phyloP scores from a whole-genome alignment of 2,329 filamentous ascomycete genomes.

The Aspergillus fijiensis region DNA sequence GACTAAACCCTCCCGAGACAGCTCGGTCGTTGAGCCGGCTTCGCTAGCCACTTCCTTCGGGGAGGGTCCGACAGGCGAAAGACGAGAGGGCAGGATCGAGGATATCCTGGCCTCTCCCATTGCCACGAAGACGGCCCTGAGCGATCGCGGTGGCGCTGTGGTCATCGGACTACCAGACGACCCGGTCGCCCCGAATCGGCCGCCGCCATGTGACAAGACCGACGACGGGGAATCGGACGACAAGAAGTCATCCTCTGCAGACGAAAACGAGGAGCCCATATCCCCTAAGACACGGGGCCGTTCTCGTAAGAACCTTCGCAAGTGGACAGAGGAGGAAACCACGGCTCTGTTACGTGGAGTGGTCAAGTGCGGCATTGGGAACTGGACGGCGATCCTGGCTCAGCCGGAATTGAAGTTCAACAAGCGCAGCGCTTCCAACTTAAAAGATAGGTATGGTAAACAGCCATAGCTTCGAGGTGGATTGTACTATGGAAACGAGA shows the following conservation, averaged over 20 bases:
- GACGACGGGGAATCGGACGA: neutral
- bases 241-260: conserved; percentile 4
- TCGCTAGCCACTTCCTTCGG: conserved; percentile 15
- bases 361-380: conserved; percentile 61
- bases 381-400: conserved; percentile 63
- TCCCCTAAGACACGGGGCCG: conserved; percentile 38
- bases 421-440: conserved; percentile 58
- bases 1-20: conserved; percentile 34
- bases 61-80: conserved; percentile 29
- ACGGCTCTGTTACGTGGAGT: conserved; percentile 58
- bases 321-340: conserved; percentile 64
- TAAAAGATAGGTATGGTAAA: conserved; percentile 57
- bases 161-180: conserved; percentile 11
- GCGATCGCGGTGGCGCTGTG: conserved; percentile 17
- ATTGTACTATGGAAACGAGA: neutral
- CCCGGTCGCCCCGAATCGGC: conserved; percentile 3
- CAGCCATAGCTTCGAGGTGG: neutral
- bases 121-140: conserved; percentile 21
- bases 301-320: conserved; percentile 51
- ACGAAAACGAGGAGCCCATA: conserved; percentile 24
- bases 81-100: conserved; percentile 36
- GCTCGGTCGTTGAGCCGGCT: conserved; percentile 25
- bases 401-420: conserved; percentile 59
- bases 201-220: conserved; percentile 11
- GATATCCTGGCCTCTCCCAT: conserved; percentile 35